Base-by-base conservation (phyloP, 83 land plant species). In the Larix sibirica region DNA sequence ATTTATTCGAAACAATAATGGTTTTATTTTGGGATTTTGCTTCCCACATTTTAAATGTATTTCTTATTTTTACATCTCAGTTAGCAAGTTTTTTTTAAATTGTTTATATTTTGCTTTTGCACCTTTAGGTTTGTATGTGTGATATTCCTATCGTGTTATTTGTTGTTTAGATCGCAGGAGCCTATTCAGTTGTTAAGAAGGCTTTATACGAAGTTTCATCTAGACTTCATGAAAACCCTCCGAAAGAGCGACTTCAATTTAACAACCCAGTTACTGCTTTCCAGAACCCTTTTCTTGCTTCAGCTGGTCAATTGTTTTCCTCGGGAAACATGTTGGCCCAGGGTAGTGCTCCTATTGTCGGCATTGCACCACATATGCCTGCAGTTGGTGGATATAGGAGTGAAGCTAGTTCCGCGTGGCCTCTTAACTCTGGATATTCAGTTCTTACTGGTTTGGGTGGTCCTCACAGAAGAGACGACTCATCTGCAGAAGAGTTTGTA, bases 201-300 rank as follows among this genome's bases (percentile, higher is more conserved):
- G 96, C 93, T 38, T 86, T 94, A 21, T 69, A 50, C 33, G 88
- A 88, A 63, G 89, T 94, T 79, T 83, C 94, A 59, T 68, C 86
- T 62, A 86, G 94, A 17, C 88, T 92, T 23, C 92, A 92, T 83
- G 92, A 89, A 14, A 94, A 92, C 80, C 94, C 94, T 16, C 90
- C 96, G 16, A 84, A 88, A 33, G 89, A 93, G 20, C 91, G 90
- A 66, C 90, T 87, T 62, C 71, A 86, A 78, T 89, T 88, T 16
- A 54, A 85, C 58, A 87, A 90, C 61, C 59, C 83, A 28, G 67
- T 83, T 21, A n/a, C 91, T 10, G 84, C 16, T 23, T 81, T 66
- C 4, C 56, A 62, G 82, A 66, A 70, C 47, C 65, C 80, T 62
- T 33, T 77, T 14, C 81, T 84, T n/a, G 75, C 87, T 18, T 62